Conservation (phyloP, 2,329 filamentous ascomycete species). For the Ceratocystiopsis minuta region DNA sequence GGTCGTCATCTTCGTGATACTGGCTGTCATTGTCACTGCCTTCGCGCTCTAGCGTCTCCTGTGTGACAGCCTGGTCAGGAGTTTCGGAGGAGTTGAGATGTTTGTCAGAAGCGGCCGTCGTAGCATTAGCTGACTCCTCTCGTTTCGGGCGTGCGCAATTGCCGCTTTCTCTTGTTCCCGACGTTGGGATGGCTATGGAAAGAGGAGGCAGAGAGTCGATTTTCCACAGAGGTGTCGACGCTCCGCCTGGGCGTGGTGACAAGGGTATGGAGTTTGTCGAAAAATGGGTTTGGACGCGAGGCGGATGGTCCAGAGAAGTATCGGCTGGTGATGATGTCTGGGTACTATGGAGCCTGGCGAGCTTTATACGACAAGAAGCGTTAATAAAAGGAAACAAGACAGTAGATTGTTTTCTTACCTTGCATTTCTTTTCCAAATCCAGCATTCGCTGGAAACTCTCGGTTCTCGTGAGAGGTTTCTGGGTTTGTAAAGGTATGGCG, state of each 20-base stretch:
- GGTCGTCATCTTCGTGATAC: slow-evolving; percentile 8
- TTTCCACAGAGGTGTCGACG: too few species aligned
- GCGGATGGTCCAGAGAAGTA: too few species aligned
- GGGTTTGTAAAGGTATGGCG: slow-evolving; percentile 1
- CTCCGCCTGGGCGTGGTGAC: too few species aligned
- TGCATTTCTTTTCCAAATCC: slow-evolving; percentile 38
- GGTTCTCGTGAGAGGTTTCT: slow-evolving; percentile 13
- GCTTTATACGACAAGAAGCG: slow-evolving; percentile 8
- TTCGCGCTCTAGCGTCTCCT: too few species aligned
- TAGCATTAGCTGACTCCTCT: too few species aligned
- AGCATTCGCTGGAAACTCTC: slow-evolving; percentile 40
- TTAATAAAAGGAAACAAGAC: not conserved
- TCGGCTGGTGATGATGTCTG: slow-evolving; percentile 4
- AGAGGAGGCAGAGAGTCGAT: too few species aligned
- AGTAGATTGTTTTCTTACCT: slow-evolving; percentile 23
- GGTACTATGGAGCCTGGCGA: slow-evolving; percentile 11
- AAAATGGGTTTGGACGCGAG: too few species aligned
- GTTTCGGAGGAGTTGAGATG: too few species aligned
- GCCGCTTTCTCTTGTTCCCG: slow-evolving; percentile 8
- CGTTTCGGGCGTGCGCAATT: too few species aligned
- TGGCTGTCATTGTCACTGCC: slow-evolving; percentile 16
- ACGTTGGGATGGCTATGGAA: slow-evolving; percentile 4
- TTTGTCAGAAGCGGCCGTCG: too few species aligned
- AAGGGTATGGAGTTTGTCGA: too few species aligned
- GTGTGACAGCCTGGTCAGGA: too few species aligned